Conservation (phyloP, 176 grass and related monocot species). For the Oryza longistaminata region DNA sequence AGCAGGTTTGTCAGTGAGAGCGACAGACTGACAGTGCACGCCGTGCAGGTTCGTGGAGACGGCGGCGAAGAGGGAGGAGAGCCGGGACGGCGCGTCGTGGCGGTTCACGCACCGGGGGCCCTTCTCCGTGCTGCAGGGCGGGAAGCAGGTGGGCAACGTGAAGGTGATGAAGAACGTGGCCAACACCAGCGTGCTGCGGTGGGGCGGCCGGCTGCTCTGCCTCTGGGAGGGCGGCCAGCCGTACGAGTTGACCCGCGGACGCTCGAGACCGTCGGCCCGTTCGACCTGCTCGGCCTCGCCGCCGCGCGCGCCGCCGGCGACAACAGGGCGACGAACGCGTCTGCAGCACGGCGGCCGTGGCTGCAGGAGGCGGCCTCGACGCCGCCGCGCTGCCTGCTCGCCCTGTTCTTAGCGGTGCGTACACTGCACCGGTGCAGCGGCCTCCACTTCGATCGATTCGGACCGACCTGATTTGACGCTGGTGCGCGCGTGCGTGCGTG, state of each 20-base stretch:
- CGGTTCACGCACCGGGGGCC: constrained; percentile 91
- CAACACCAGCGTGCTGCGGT: constrained; percentile 83
- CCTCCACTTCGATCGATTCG: neutral
- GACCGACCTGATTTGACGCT: constrained; percentile 33
- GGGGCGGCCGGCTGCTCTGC: constrained; percentile 77
- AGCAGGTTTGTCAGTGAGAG: neutral
- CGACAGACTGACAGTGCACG: neutral
- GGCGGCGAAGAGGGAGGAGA: constrained; percentile 78
- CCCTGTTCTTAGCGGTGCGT: constrained; percentile 57
- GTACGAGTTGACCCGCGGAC: constrained; percentile 70
- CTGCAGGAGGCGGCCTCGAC: constrained; percentile 46
- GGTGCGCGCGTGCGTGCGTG: neutral
- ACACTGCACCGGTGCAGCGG: no score
- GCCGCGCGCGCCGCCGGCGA: neutral
- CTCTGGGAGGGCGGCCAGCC: constrained; percentile 93
- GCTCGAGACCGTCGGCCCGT: constrained; percentile 64
- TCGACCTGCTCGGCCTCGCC: constrained; percentile 50
- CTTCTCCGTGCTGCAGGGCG: constrained; percentile 83
- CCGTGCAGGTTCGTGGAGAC: constrained; percentile 70
- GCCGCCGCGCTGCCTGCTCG: constrained; percentile 61
- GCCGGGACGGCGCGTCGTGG: constrained; percentile 51
- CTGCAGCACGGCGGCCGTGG: neutral
- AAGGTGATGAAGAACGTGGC: constrained; percentile 99
- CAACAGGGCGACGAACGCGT: neutral
- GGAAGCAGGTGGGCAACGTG: constrained; percentile 70